phyloP scores from a whole-genome alignment of 2,329 filamentous ascomycete genomes.

The Phialophora tarda region DNA sequence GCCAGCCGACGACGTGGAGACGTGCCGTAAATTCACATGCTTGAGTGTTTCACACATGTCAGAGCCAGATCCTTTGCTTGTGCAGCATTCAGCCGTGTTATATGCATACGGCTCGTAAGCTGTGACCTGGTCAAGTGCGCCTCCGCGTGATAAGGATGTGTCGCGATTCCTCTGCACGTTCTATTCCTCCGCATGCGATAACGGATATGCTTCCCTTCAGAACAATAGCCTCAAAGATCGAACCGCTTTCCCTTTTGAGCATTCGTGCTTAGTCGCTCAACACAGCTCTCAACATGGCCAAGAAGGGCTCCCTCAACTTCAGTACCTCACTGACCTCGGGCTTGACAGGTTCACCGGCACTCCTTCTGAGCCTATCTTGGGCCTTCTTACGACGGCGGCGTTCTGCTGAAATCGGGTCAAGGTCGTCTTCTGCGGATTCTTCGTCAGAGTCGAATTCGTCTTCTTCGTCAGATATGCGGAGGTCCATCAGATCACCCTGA shows the following conservation, averaged over 20 bases:
- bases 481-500: slow-evolving; percentile 77
- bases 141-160: neutral
- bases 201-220: neutral
- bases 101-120: neutral
- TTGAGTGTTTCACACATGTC: neutral
- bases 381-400: slow-evolving; percentile 75
- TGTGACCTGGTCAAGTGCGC: neutral
- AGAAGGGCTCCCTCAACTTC: slow-evolving; percentile 78
- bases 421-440: slow-evolving; percentile 75
- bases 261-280: slow-evolving; percentile 70
- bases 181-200: neutral
- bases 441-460: slow-evolving; percentile 66
- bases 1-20: neutral
- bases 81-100: neutral
- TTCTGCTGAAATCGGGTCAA: slow-evolving; percentile 88
- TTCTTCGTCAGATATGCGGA: slow-evolving; percentile 76
- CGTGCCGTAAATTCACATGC: neutral
- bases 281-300: slow-evolving; percentile 80
- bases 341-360: slow-evolving; percentile 83
- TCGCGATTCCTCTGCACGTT: neutral
- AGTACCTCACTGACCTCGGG: slow-evolving; percentile 78
- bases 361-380: slow-evolving; percentile 79
- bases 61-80: neutral
- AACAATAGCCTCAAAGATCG: neutral
- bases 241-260: neutral